phyloP scores from a whole-genome alignment of 306 rosid species.

The Castanopsis chinensis region DNA sequence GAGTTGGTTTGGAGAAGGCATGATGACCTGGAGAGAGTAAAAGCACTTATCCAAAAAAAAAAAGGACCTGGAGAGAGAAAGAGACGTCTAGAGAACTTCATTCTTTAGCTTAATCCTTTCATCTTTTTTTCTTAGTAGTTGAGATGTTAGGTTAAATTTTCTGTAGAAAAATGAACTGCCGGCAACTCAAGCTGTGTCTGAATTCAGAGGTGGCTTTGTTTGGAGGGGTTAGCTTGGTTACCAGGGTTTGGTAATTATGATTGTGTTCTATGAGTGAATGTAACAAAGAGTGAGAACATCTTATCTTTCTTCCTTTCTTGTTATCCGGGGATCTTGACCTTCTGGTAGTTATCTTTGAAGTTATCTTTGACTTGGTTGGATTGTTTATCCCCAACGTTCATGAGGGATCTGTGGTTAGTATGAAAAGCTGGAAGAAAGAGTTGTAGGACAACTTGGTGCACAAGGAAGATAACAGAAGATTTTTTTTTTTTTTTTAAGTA shows the following conservation, averaged over 20 bases:
- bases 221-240: background rate
- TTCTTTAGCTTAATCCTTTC: background rate
- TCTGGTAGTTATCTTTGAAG: background rate
- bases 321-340: background rate
- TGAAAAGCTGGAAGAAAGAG: slow-evolving; percentile 1
- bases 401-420: background rate
- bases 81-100: too few species aligned
- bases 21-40: background rate
- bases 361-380: background rate
- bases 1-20: background rate
- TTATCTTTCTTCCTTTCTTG: background rate
- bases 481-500: background rate
- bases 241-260: background rate
- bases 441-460: background rate
- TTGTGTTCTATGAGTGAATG: background rate
- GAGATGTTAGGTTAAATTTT: background rate
- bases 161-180: background rate
- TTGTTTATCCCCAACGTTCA: background rate
- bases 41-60: too few species aligned
- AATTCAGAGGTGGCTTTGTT: background rate
- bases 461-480: background rate
- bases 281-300: background rate
- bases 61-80: too few species aligned
- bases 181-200: background rate
- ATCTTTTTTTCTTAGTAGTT: background rate